Evolutionary conservation across 352 stramenopile genomes (phyloP), one percentile per base, ranked within the genome.

Genomic region (Pythium sp.): DNA sequence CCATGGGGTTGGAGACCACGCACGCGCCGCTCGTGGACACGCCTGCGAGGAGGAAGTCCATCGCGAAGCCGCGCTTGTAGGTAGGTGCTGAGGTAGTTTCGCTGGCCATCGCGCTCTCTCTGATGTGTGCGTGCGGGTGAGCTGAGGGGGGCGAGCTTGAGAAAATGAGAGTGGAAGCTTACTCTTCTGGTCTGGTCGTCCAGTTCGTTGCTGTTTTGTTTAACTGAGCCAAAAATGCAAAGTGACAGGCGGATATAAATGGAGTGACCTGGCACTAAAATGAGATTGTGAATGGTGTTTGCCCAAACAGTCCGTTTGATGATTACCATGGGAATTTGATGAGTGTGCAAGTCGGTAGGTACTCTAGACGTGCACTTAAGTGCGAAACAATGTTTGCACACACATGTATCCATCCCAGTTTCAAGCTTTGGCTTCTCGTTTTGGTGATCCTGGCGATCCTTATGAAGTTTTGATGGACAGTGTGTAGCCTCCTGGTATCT

Each of bases 1-100:
- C 88, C 86, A 96, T 95, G n/a, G 88, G 88, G 68, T 96, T 96
- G 43, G 88, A 96, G 46, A 91, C 75, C 24, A 96, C 69, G 43
- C 79, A 90, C 8, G 88, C 87, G 49, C 78, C 74, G 69, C 83
- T 84, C 5, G 88, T 93, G 28, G 88, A 81, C 18, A 81, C 41
- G 62, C 80, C 87, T 22, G 79, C 88, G 61, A 96, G 72, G 32
- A 87, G 32, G 67, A 94, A 91, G 62, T 94, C 87, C 71, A 91
- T 80, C 22, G 74, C 22, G 58, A 93, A 87, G 72, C 80, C 69
- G 15, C 85, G 83, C 49, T 81, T 76, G 57, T 60, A 36, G 9
- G 58, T 9, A 0, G 34, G 18, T 30, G 56, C 30, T 14, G 58
- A 28, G n/a, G 22, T 46, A 32, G 15, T 55, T 28, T 68, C 32